These are phyloP conservation scores for Pleurotus cornucopiae DNA, from an alignment of 768 basidiomycete genomes.

Conservation along the genomic window DNA sequence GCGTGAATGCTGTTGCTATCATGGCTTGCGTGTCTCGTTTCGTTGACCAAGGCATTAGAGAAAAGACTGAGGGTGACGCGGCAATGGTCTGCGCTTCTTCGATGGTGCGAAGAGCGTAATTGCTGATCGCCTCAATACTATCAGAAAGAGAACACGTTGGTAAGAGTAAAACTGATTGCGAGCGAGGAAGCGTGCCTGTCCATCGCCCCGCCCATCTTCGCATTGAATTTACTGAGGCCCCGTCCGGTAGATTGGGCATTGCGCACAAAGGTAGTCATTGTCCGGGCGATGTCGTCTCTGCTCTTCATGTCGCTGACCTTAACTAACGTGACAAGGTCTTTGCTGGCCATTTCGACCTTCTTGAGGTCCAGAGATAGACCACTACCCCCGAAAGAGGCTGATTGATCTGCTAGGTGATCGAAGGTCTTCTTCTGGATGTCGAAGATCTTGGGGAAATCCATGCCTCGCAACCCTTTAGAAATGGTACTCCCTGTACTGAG, in stretches of 20 bases:
- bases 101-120: slow-evolving; percentile 62
- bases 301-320: slow-evolving; percentile 58
- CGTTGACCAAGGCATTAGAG: slow-evolving; percentile 36
- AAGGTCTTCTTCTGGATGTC: slow-evolving; percentile 59
- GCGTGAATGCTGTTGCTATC: slow-evolving; percentile 49
- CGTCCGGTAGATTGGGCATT: slow-evolving; percentile 60
- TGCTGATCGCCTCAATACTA: slow-evolving; percentile 73
- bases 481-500: slow-evolving; percentile 2
- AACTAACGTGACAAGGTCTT: slow-evolving; percentile 61
- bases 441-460: slow-evolving; percentile 59
- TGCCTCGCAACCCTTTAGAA: slow-evolving; percentile 31
- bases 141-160: not conserved
- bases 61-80: slow-evolving; percentile 21
- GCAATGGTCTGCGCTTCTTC: slow-evolving; percentile 34
- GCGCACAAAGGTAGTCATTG: slow-evolving; percentile 48
- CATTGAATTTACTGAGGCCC: slow-evolving; percentile 55
- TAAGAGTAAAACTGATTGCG: not conserved
- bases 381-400: slow-evolving; percentile 43
- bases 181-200: slow-evolving; percentile 48
- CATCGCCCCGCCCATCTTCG: slow-evolving; percentile 67
- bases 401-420: slow-evolving; percentile 57
- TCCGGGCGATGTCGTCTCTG: slow-evolving; percentile 50
- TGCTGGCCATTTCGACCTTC: slow-evolving; percentile 74
- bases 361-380: slow-evolving; percentile 64
- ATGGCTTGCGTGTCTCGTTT: slow-evolving; percentile 36